Evolutionary conservation across 75 land plant species (phyloP).

Genomic region (Picea sitchensis): DNA sequence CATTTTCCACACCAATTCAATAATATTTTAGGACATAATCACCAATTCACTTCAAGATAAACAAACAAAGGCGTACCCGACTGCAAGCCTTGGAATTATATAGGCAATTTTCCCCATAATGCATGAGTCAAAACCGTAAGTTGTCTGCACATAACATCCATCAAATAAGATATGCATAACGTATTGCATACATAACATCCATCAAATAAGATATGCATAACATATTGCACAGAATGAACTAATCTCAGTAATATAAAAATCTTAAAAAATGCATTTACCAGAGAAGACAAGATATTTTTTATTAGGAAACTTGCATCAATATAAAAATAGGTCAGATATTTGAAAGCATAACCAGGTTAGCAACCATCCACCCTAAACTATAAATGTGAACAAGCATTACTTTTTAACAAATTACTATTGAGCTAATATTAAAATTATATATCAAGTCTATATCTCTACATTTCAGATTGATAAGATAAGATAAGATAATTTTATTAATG

Average conservation of each 20-base stretch:
- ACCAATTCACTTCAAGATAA: neutral
- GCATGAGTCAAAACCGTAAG: slow-evolving; percentile 68
- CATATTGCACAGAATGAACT: neutral
- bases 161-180: neutral
- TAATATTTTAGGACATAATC: neutral
- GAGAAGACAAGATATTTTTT: no score
- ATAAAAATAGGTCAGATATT: neutral
- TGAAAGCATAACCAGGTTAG: neutral
- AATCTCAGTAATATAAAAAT: neutral
- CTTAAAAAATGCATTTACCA: no score
- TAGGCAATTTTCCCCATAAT: slow-evolving; percentile 44
- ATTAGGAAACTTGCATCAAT: no score
- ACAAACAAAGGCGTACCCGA: slow-evolving; percentile 43
- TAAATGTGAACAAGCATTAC: neutral
- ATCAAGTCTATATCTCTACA: no score
- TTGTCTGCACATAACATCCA: slow-evolving; percentile 29
- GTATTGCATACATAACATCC: neutral
- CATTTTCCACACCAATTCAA: neutral
- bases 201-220: neutral
- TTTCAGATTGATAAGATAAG: no score
- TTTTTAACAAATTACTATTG: no score
- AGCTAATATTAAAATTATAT: no score
- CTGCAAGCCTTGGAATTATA: slow-evolving; percentile 43
- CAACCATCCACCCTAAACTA: neutral
- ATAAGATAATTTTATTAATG: no score